Conservation (phyloP, 148 eudicot species). For the Persicaria tinctoria region DNA sequence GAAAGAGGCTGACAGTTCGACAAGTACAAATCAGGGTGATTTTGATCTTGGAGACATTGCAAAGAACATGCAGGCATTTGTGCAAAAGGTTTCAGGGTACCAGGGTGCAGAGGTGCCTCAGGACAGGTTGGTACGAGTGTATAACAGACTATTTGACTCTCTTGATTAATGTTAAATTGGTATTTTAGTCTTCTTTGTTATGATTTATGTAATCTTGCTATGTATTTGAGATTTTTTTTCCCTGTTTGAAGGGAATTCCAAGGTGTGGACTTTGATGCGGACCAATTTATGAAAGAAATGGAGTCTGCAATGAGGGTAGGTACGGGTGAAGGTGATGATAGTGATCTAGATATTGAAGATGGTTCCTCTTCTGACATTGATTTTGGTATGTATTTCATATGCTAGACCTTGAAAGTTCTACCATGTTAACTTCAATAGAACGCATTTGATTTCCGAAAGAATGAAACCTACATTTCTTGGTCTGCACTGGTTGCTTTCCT, state of each 20-base stretch:
- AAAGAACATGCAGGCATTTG: slow-evolving; percentile 74
- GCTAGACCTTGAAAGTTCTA: background rate
- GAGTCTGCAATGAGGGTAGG: slow-evolving; percentile 48
- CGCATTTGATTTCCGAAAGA: background rate
- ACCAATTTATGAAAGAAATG: slow-evolving; percentile 76
- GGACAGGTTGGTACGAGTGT: slow-evolving; percentile 43
- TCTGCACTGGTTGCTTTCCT: background rate
- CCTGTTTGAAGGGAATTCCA: slow-evolving; percentile 32
- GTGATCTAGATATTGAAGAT: slow-evolving; percentile 51
- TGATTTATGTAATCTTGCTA: background rate
- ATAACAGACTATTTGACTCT: background rate
- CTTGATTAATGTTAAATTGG: background rate
- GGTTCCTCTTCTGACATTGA: slow-evolving; percentile 81
- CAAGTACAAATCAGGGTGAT: slow-evolving; percentile 27
- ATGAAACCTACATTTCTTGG: background rate
- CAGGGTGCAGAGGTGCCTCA: slow-evolving; percentile 95
- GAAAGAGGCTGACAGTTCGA: slow-evolving; percentile 30
- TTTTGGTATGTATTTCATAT: slow-evolving; percentile 42
- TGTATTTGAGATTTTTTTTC: background rate
- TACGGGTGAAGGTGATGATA: slow-evolving; percentile 26
- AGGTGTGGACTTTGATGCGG: slow-evolving; percentile 73
- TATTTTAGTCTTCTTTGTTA: background rate
- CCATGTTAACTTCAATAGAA: background rate
- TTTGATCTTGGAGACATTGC: slow-evolving; percentile 70
- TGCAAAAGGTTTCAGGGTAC: slow-evolving; percentile 66